A percentile compares a stretch with the other conserved stretches of the same genome.
Conservation (phyloP, 345 rosid genomes). For the Carallia brachiata region DNA sequence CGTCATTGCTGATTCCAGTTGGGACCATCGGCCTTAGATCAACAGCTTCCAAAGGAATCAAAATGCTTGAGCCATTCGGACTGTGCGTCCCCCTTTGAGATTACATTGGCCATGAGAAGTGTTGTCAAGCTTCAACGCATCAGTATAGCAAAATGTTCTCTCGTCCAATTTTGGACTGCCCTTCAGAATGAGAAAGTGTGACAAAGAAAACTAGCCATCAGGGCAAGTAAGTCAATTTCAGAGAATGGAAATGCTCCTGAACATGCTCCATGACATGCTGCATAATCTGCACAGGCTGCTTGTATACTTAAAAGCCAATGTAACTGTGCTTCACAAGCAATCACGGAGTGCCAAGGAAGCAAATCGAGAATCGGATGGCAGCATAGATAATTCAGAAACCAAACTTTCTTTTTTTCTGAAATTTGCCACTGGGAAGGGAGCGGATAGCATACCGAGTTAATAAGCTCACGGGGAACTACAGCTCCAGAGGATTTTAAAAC, state of each 20-base stretch:
- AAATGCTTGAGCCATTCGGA: background rate
- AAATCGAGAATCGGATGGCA: background rate
- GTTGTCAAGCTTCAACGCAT: background rate
- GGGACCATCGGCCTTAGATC: too few relatives aligned
- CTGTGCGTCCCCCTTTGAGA: background rate
- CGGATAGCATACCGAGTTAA: conserved; percentile 37
- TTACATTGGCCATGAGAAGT: background rate
- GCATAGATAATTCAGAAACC: conserved; percentile 2
- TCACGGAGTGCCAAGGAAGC: background rate
- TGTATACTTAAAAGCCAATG: background rate
- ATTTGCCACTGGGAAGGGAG: conserved; percentile 39
- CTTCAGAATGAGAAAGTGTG: background rate
- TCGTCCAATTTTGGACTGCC: background rate
- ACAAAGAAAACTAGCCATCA: background rate
- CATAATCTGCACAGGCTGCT: background rate
- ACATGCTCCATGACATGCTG: background rate
- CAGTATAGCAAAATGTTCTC: background rate
- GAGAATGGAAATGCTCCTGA: too few relatives aligned
- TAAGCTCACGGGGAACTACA: conserved; percentile 67
- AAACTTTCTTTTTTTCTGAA: conserved; percentile 59
- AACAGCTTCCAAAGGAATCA: background rate
- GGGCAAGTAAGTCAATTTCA: background rate
- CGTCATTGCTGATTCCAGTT: too few relatives aligned
- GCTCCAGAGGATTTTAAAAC: conserved; percentile 67
- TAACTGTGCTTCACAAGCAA: background rate